Conservation (phyloP, 2,329 filamentous ascomycete genomes). For the Penicillium sclerotiorum region DNA sequence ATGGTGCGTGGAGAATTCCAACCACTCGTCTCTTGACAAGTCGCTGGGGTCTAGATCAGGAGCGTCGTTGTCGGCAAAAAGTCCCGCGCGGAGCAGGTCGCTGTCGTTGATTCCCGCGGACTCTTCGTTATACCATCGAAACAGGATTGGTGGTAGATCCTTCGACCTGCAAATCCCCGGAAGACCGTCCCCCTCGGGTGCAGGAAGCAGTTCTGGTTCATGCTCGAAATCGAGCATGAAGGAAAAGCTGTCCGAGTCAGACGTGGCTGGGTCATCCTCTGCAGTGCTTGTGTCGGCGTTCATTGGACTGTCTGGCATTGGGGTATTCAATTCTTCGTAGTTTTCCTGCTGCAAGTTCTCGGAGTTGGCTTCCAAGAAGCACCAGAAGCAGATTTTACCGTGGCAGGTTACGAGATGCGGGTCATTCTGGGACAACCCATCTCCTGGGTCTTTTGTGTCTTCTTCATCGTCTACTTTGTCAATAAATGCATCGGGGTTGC, state of each 20-base stretch:
- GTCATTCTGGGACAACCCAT: background rate
- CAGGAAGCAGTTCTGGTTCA: background rate
- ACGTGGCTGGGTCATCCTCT: background rate
- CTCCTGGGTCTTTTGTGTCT: background rate
- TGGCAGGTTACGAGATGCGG: slow-evolving; percentile 16
- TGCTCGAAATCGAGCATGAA: too few species aligned
- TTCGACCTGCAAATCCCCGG: background rate
- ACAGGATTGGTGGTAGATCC: slow-evolving; percentile 33
- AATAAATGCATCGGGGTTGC: too few species aligned
- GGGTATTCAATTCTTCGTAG: background rate
- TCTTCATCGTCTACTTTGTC: background rate
- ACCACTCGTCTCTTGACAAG: slow-evolving; percentile 20
- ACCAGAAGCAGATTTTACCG: slow-evolving; percentile 28
- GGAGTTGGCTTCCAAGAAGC: slow-evolving; percentile 14
- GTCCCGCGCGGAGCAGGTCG: slow-evolving; percentile 26
- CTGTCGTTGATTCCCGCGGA: slow-evolving; percentile 36
- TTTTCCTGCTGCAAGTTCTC: background rate
- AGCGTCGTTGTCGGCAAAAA: slow-evolving; percentile 21
- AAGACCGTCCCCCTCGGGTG: background rate
- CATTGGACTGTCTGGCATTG: background rate
- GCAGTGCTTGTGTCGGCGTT: background rate
- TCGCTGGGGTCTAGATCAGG: slow-evolving; percentile 16
- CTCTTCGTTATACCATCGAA: slow-evolving; percentile 35
- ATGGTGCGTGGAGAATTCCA: slow-evolving; percentile 27
- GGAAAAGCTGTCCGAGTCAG: too few species aligned